Evolutionary conservation across 2,329 filamentous ascomycete species (phyloP).

Genomic region (Fusarium decemcellulare): DNA sequence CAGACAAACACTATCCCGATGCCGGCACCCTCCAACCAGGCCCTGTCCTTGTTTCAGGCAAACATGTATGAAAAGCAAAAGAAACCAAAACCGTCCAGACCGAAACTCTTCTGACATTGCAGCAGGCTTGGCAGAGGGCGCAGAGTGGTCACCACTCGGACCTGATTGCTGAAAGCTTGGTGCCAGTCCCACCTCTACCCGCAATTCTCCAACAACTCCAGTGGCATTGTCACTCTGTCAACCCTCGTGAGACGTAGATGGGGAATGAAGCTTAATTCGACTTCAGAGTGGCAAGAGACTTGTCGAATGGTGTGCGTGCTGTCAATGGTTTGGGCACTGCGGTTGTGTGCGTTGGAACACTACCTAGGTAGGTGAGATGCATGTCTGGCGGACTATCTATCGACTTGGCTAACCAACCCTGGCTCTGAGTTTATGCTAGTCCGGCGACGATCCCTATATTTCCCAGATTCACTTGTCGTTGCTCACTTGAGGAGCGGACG

Average conservation of each 20-base stretch:
- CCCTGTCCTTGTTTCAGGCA: background rate
- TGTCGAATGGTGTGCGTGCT: background rate
- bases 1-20: background rate
- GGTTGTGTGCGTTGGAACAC: background rate
- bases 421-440: background rate
- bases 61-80: background rate
- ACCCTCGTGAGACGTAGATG: slow-evolving; percentile 13
- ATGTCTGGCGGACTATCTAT: background rate
- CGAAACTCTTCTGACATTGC: background rate
- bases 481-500: slow-evolving; percentile 12
- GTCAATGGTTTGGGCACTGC: background rate
- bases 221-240: slow-evolving; percentile 6
- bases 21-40: too few relatives aligned
- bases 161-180: slow-evolving; percentile 6
- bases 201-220: background rate
- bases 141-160: background rate
- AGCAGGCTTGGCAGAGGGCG: slow-evolving; percentile 9
- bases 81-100: background rate
- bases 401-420: background rate
- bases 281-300: background rate
- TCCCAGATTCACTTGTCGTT: background rate
- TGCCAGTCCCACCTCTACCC: slow-evolving; percentile 11
- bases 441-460: slow-evolving; percentile 1
- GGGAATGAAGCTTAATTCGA: slow-evolving; percentile 27
- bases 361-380: background rate